Base-by-base conservation (phyloP, 1,284 basidiomycete species). In the Cryptococcus sp. region DNA sequence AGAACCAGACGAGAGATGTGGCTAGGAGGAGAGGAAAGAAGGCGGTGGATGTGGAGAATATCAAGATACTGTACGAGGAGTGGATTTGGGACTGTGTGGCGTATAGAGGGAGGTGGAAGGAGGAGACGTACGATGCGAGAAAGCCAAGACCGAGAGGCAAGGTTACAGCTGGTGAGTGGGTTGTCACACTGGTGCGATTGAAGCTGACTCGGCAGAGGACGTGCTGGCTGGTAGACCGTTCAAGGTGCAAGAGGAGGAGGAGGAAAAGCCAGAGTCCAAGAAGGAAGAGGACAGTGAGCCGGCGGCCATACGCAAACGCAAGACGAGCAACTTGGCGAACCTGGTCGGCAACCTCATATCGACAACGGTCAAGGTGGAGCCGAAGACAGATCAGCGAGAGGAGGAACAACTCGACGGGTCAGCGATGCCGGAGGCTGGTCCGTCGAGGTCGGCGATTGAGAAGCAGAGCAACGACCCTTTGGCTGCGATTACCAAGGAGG, bases 71-170 rank as follows among this genome's bases (percentile, higher is more conserved):
- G 3, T 70, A 71, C 51, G 68, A 71, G 43, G 68, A 71, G 44
- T 74, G 72, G 72, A 57, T 74, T n/a, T 72, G 71, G 70, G 72
- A 74, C 58, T 72, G 72, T 41, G 58, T 70, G 9, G 63, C 53
- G 11, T 72, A 61, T 44, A 47, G 51, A 11, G 72, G 71, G 5
- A 59, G 69, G 31, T 71, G 62, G 56, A 65, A 59, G 50, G 70
- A 72, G 51, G 67, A 68, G 24, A 47, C 43, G 16, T 73, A 71
- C 50, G 67, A 69, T 58, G 67, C 67, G 21, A 54, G 62, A 32
- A 68, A 66, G 38, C 51, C 63, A 5, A 48, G 67, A 26, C 47
- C 54, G 40, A 48, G 52, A 35, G 63, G 52, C 2, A 54, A 50
- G 36, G 59, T 65, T 3, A 47, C 51, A 4, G 46, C 58, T 33